A percentile compares a stretch with the other conserved stretches of the same genome.
These are phyloP conservation scores for Exserohilum turcica DNA, from an alignment of 2,329 filamentous ascomycete genomes.

Conservation along the genomic window DNA sequence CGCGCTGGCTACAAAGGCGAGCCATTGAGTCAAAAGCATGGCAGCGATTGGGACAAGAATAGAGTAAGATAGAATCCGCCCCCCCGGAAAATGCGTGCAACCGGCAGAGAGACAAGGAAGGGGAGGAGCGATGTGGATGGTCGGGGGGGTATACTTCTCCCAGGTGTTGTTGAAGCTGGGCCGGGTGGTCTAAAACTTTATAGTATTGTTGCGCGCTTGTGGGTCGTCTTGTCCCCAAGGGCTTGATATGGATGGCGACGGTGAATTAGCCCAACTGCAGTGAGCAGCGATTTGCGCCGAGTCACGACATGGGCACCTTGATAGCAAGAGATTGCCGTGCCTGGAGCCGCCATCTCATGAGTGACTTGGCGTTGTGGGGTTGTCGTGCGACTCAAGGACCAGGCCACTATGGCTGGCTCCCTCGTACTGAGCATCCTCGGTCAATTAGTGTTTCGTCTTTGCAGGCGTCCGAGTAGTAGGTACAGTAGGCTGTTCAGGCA, in stretches of 20 bases:
- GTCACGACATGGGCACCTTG: neutral
- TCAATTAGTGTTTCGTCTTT: constrained; percentile 4
- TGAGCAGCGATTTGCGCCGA: neutral
- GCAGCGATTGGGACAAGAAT: neutral
- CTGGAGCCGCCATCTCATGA: neutral
- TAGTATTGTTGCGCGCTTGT: neutral
- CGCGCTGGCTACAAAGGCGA: constrained; percentile 22
- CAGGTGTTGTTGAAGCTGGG: neutral
- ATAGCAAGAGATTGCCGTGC: neutral
- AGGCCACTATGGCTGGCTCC: neutral
- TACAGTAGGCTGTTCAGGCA: neutral
- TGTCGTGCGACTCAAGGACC: neutral
- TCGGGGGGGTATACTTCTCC: neutral
- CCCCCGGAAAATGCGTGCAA: constrained; percentile 5
- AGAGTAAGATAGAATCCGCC: too few relatives aligned
- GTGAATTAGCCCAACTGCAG: neutral
- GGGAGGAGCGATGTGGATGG: neutral
- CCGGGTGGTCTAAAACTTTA: neutral
- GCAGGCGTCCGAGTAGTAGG: too few relatives aligned
- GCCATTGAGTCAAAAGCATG: constrained; percentile 27
- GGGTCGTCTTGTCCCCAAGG: neutral
- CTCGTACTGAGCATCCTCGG: neutral
- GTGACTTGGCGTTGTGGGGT: neutral
- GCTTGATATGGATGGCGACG: neutral
- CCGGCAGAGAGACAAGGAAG: neutral